Percentiles rank a stretch among this genome's conserved stretches.
These are phyloP conservation scores for Hypoxylon sp. DNA, from an alignment of 2,329 filamentous ascomycete genomes.

Conservation along the genomic window DNA sequence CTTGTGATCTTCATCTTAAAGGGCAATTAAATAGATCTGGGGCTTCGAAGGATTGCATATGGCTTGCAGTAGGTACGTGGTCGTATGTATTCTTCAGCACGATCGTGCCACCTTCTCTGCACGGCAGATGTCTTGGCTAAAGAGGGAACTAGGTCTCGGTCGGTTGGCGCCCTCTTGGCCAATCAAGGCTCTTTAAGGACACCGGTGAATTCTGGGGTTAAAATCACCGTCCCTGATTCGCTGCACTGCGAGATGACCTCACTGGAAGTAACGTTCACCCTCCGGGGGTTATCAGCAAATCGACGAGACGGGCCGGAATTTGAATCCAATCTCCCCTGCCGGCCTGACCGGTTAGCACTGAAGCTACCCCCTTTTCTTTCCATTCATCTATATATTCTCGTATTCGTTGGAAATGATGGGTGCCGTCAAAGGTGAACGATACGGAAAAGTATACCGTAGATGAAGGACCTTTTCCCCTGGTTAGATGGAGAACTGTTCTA, in stretches of 20 bases:
- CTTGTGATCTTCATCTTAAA: not conserved
- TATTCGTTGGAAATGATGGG: slow-evolving; percentile 13
- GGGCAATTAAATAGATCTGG: not conserved
- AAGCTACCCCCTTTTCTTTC: slow-evolving; percentile 13
- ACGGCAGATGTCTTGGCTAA: not conserved
- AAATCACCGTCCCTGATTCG: slow-evolving; percentile 27
- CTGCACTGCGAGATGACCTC: slow-evolving; percentile 32
- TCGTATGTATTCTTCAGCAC: slow-evolving; percentile 4
- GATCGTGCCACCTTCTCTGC: slow-evolving; percentile 9
- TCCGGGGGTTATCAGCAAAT: slow-evolving; percentile 17
- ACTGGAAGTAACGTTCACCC: slow-evolving; percentile 33
- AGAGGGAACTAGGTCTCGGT: slow-evolving; percentile 7
- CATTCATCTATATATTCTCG: slow-evolving; percentile 15
- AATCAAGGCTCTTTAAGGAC: slow-evolving; percentile 25
- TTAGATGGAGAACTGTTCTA: not conserved
- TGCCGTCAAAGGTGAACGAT: not conserved
- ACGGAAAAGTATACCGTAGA: not conserved
- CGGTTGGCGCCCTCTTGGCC: slow-evolving; percentile 32
- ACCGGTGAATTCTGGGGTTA: slow-evolving; percentile 33
- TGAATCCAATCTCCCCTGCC: slow-evolving; percentile 3
- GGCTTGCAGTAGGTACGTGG: not conserved
- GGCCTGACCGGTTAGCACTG: not conserved
- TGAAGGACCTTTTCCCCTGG: not conserved
- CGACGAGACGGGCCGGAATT: slow-evolving; percentile 9
- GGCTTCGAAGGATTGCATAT: not conserved